These are phyloP conservation scores for Psilocybe sp. DNA, from an alignment of 768 basidiomycete species.

Conservation along the genomic window DNA sequence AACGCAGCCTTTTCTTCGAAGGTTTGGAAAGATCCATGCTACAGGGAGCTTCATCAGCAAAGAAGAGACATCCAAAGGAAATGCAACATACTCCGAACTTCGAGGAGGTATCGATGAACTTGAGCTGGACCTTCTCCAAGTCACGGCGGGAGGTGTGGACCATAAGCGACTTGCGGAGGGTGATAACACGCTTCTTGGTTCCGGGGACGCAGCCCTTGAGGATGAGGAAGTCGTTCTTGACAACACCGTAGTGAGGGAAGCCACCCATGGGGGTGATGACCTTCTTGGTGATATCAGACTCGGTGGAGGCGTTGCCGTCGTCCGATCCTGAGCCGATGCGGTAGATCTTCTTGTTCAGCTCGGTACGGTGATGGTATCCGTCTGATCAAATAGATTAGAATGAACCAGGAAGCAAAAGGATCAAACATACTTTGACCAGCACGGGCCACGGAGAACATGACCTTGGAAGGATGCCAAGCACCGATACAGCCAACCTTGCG, in stretches of 20 bases:
- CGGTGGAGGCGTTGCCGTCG: constrained; percentile 85
- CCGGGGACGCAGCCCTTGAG: constrained; percentile 95
- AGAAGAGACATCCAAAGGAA: neutral
- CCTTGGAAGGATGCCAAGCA: constrained; percentile 98
- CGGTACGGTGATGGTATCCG: constrained; percentile 95
- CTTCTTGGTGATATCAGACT: constrained; percentile 93
- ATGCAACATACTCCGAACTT: constrained; percentile 82
- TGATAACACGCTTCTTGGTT: constrained; percentile 97
- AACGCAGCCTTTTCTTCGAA: constrained; percentile 95
- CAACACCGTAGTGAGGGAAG: constrained; percentile 98
- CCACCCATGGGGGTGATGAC: constrained; percentile 96
- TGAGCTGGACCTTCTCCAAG: constrained; percentile 96
- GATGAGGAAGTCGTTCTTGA: constrained; percentile 98
- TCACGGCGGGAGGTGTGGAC: constrained; percentile 93
- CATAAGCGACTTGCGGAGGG: constrained; percentile 96
- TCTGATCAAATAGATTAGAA: constrained; percentile 39
- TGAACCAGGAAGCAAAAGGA: neutral
- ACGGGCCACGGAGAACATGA: constrained; percentile 99
- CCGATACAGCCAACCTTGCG: constrained; percentile 99
- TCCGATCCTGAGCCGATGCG: constrained; percentile 82
- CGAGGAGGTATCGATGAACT: constrained; percentile 98
- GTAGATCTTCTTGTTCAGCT: constrained; percentile 99
- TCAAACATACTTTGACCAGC: constrained; percentile 91
- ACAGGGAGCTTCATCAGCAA: neutral
- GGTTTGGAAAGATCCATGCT: constrained; percentile 98